phyloP scores from a whole-genome alignment of 2,329 filamentous ascomycete species.

The Dendryphion nanum region DNA sequence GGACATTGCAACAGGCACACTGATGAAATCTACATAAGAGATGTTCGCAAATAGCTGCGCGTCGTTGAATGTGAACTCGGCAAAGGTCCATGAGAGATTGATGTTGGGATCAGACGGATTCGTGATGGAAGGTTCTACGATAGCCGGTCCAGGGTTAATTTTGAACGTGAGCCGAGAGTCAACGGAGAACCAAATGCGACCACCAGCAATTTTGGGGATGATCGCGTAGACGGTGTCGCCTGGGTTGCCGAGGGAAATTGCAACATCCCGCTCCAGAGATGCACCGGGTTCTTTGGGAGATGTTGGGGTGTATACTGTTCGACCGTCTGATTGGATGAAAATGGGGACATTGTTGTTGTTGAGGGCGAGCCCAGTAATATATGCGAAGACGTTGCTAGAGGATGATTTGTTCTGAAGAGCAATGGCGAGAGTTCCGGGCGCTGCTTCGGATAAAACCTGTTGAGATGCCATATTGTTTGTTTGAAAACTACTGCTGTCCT shows the following conservation, averaged over 20 bases:
- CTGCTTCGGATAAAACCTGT: slow-evolving; percentile 21
- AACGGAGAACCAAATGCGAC: slow-evolving; percentile 69
- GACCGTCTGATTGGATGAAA: slow-evolving; percentile 65
- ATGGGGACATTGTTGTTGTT: slow-evolving; percentile 60
- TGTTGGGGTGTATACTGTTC: slow-evolving; percentile 62
- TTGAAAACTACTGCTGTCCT: too few species aligned
- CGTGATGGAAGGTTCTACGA: slow-evolving; percentile 72
- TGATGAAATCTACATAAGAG: slow-evolving; percentile 73
- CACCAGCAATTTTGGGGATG: slow-evolving; percentile 69
- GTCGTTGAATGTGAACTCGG: slow-evolving; percentile 50
- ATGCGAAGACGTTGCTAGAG: slow-evolving; percentile 62
- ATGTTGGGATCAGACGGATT: slow-evolving; percentile 56
- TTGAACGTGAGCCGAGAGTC: slow-evolving; percentile 63
- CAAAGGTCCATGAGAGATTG: slow-evolving; percentile 46
- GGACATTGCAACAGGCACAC: slow-evolving; percentile 41
- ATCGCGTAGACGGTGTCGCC: slow-evolving; percentile 60
- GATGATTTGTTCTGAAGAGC: slow-evolving; percentile 65
- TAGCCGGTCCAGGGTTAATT: slow-evolving; percentile 67
- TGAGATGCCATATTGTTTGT: slow-evolving; percentile 9
- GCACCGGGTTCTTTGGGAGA: slow-evolving; percentile 50
- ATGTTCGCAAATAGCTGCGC: slow-evolving; percentile 55
- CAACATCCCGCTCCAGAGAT: slow-evolving; percentile 46
- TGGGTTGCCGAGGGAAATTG: slow-evolving; percentile 62
- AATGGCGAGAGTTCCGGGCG: slow-evolving; percentile 54
- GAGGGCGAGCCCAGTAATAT: slow-evolving; percentile 67